Percentiles rank a stretch among this genome's conserved stretches.
Conservation (phyloP, 177 flowering plant genomes). For the Vitis hybrid region DNA sequence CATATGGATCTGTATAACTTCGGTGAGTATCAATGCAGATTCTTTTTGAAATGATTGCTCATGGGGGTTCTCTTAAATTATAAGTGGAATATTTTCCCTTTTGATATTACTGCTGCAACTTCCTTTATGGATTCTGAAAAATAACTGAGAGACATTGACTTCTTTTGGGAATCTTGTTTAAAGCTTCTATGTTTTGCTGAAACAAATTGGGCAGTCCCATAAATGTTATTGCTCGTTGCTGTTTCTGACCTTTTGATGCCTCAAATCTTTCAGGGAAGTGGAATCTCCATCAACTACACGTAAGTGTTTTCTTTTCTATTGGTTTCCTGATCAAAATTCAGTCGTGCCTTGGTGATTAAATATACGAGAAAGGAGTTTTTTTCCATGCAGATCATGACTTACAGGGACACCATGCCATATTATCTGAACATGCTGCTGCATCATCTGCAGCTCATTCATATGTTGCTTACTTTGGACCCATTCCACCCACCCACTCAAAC, state of each 20-base stretch:
- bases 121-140: background rate
- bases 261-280: constrained; percentile 31
- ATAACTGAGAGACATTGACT: background rate
- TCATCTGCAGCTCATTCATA: constrained; percentile 25
- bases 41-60: background rate
- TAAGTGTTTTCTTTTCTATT: constrained; percentile 12
- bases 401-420: constrained; percentile 21
- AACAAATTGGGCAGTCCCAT: constrained; percentile 2
- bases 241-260: constrained; percentile 16
- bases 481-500: constrained; percentile 18
- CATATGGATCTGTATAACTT: background rate
- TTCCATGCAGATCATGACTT: constrained; percentile 22
- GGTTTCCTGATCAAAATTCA: background rate
- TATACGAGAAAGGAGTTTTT: background rate
- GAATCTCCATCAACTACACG: constrained; percentile 32
- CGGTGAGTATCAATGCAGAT: background rate
- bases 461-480: constrained; percentile 25
- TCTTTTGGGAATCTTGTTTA: background rate
- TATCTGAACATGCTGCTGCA: constrained; percentile 20
- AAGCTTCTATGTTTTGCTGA: background rate
- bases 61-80: background rate
- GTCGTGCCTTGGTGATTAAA: background rate
- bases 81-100: background rate
- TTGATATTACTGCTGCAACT: background rate
- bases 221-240: background rate